These are phyloP conservation scores for Trichoderma semiorbis DNA, from an alignment of 2,329 filamentous ascomycete genomes.

Conservation along the genomic window DNA sequence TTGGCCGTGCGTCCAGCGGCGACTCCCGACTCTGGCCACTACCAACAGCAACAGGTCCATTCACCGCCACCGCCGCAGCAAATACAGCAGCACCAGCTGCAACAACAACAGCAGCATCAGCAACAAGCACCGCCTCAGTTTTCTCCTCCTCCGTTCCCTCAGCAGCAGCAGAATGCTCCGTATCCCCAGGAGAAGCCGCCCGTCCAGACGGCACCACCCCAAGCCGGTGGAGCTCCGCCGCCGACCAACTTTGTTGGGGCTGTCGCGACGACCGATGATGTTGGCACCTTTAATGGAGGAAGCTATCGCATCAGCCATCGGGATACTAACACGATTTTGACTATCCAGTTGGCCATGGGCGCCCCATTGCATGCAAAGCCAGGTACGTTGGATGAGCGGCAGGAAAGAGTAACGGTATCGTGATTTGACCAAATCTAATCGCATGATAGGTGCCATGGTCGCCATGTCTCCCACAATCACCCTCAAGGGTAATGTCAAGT, in stretches of 20 bases:
- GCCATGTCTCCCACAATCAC: conserved; percentile 89
- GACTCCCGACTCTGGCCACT: conserved; percentile 25
- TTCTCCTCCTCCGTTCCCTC: conserved; percentile 30
- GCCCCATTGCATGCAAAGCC: conserved; percentile 80
- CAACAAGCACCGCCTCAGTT: conserved; percentile 21
- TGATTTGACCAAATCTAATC: neutral
- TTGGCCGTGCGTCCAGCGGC: conserved; percentile 27
- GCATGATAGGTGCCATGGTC: conserved; percentile 72
- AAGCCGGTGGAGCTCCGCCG: conserved; percentile 40
- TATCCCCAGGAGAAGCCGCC: conserved; percentile 13
- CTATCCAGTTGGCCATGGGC: conserved; percentile 83
- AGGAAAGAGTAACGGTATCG: no score
- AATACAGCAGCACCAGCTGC: conserved; percentile 30
- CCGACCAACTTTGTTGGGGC: conserved; percentile 59
- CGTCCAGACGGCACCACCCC: conserved; percentile 19
- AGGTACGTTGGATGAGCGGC: conserved; percentile 41
- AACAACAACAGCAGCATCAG: conserved; percentile 13
- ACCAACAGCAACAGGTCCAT: conserved; percentile 15
- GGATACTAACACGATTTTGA: conserved; percentile 85
- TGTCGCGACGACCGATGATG: conserved; percentile 68
- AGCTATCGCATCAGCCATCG: conserved; percentile 91
- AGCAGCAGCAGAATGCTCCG: conserved; percentile 29
- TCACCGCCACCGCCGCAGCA: conserved; percentile 16
- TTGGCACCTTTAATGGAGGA: conserved; percentile 96
- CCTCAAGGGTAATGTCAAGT: conserved; percentile 77